Evolutionary conservation across 192 early-diverging fungal genomes (phyloP).

Genomic region (Chytriomyces confervae): DNA sequence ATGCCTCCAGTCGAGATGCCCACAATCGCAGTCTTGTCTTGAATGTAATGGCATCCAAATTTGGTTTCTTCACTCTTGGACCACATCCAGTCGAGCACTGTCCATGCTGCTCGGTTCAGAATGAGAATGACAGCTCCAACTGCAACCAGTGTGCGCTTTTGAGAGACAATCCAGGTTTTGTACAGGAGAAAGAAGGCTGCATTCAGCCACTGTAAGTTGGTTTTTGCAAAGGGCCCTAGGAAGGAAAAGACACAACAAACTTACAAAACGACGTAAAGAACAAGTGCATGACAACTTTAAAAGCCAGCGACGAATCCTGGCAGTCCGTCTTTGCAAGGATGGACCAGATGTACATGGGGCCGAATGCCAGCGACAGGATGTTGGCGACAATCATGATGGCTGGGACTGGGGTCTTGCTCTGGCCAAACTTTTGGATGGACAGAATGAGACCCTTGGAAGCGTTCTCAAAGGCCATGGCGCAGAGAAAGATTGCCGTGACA

Average conservation of each 20-base stretch:
- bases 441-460: background rate
- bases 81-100: background rate
- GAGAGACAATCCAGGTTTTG: constrained; percentile 2
- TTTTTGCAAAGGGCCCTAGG: too few species aligned
- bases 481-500: background rate
- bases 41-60: background rate
- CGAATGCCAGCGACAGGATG: background rate
- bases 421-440: background rate
- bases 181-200: background rate
- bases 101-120: background rate
- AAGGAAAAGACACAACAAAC: too few species aligned
- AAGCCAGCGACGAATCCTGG: background rate
- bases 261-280: background rate
- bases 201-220: too few species aligned
- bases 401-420: background rate
- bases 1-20: background rate
- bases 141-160: background rate
- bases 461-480: background rate
- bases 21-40: background rate
- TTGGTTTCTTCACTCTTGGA: background rate
- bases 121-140: background rate
- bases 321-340: background rate
- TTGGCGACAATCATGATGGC: background rate
- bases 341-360: background rate
- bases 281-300: background rate